Base-by-base conservation (phyloP, 768 basidiomycete species). In the Tricholomella constricta region DNA sequence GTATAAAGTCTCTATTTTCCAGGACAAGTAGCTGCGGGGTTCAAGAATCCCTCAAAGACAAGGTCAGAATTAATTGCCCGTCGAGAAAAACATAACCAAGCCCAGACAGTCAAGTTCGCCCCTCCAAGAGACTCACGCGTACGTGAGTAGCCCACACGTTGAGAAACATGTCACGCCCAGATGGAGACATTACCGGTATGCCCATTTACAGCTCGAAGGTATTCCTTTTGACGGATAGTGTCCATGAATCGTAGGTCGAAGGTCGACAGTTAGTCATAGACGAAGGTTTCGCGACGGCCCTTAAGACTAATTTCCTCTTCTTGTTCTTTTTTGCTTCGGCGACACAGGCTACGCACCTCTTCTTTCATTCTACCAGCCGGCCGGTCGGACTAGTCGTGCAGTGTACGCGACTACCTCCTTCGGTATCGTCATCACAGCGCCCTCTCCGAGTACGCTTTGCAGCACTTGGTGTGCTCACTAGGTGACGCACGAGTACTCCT, bases 401-500 rank as follows among this genome's bases (percentile, higher is more conserved):
- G 36, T 38, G 51, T 48, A 25, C 52, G 57, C 43, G 47, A 51
- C 51, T 51, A 46, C 23, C 48, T 51, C 47, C 53, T 48, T 20
- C 49, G 52, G 62, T 55, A 68, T 65, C 65, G 63, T 58, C 65
- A 42, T 55, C 50, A 62, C 56, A 57, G 64, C 52, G 45, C 48
- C 61, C 57, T 57, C 60, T 60, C 46, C 59, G 66, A 66, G 64
- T 56, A 42, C 32, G 38, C 52, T 50, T 51, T 23, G 45, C 31
- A 48, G 46, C 47, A 31, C 51, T 51, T 50, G 50, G 48, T 44
- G 53, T 41, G 15, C 38, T 56, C 58, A 42, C 55, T 54, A 40
- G 44, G 45, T 43, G 51, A 58, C 56, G 61, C 50, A 49, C 49
- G 65, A 49, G 73, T 74, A 72, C 73, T 84, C 82, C 78, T 85